Percentiles rank a stretch among this genome's conserved stretches.
Evolutionary conservation across 257 asterid species (phyloP).

Genomic region (Penstemon barbatus): DNA sequence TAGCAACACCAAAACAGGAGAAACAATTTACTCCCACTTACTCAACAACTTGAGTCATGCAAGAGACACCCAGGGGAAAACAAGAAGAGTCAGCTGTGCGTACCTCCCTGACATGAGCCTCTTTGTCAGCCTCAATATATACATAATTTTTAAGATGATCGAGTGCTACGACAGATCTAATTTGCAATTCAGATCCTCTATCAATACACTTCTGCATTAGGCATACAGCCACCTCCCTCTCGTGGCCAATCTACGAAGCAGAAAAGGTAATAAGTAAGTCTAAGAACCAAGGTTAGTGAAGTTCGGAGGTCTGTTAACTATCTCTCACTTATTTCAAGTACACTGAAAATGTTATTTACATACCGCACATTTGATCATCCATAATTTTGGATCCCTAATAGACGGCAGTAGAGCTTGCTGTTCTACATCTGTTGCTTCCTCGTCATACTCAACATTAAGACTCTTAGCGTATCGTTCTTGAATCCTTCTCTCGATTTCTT

Average conservation of each 20-base stretch:
- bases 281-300: not conserved
- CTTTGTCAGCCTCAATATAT: constrained; percentile 93
- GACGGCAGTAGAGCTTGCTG: constrained; percentile 97
- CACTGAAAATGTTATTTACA: constrained; percentile 25
- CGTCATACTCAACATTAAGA: constrained; percentile 70
- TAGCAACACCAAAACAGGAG: constrained; percentile 23
- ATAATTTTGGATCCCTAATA: constrained; percentile 91
- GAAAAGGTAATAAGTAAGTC: not conserved
- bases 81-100: constrained; percentile 19
- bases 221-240: constrained; percentile 94
- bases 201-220: constrained; percentile 93
- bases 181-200: constrained; percentile 81
- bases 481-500: constrained; percentile 70
- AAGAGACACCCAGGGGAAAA: not conserved
- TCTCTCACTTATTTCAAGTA: constrained; percentile 4
- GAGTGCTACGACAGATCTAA: constrained; percentile 82
- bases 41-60: not conserved
- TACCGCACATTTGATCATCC: constrained; percentile 99
- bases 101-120: constrained; percentile 97
- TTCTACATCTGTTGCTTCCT: constrained; percentile 94
- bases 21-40: constrained; percentile 14
- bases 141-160: constrained; percentile 85
- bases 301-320: not conserved
- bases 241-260: constrained; percentile 73
- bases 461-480: constrained; percentile 76